Conservation (phyloP, 208 protist genomes). For the Blechomonas ayalai region DNA sequence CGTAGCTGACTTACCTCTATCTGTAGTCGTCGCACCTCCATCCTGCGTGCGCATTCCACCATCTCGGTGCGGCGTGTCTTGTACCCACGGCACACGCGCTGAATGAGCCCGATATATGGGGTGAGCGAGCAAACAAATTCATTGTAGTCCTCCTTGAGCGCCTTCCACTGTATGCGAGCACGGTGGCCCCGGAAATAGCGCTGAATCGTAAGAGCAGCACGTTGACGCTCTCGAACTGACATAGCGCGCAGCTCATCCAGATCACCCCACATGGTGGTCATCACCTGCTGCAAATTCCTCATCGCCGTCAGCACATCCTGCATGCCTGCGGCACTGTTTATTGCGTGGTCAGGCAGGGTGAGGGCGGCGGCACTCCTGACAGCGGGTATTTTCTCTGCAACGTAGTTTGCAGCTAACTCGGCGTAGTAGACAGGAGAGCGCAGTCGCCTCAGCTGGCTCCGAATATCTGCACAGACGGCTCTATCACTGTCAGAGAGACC, state of each 20-base stretch:
- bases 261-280: constrained; percentile 59
- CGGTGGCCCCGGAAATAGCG: constrained; percentile 60
- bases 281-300: constrained; percentile 36
- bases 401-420: neutral
- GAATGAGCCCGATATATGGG: constrained; percentile 23
- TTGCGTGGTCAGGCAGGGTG: constrained; percentile 7
- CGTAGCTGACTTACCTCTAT: constrained; percentile 23
- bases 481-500: constrained; percentile 28
- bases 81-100: constrained; percentile 38
- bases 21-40: constrained; percentile 13
- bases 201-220: constrained; percentile 70
- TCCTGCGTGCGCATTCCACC: constrained; percentile 7
- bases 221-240: constrained; percentile 26
- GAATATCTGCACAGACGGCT: constrained; percentile 26
- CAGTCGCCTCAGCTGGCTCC: constrained; percentile 23
- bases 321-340: constrained; percentile 10
- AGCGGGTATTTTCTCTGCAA: neutral
- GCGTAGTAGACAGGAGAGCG: neutral
- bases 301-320: constrained; percentile 43
- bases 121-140: constrained; percentile 34
- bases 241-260: constrained; percentile 53
- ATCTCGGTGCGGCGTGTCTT: constrained; percentile 2
- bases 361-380: neutral
- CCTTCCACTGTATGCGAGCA: constrained; percentile 37
- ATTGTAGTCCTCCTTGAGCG: constrained; percentile 28